These are phyloP conservation scores for Verruconis gallopava DNA, from an alignment of 2,329 filamentous ascomycete species.

Conservation along the genomic window DNA sequence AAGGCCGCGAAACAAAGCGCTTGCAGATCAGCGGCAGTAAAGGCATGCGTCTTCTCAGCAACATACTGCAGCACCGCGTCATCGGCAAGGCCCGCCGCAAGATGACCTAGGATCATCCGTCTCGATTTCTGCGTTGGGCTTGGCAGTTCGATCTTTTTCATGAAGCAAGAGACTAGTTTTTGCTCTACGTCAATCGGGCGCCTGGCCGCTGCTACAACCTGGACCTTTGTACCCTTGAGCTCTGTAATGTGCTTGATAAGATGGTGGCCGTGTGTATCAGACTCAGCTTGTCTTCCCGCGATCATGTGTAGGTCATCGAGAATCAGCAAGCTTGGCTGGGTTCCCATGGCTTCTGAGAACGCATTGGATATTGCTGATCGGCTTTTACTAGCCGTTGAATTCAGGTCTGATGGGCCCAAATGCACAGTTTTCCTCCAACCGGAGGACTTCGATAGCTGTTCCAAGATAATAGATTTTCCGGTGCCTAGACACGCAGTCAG, in stretches of 20 bases:
- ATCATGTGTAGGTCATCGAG: constrained; percentile 68
- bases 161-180: constrained; percentile 55
- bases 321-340: constrained; percentile 63
- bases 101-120: constrained; percentile 57
- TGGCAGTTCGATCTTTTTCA: constrained; percentile 56
- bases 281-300: constrained; percentile 43
- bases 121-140: constrained; percentile 62
- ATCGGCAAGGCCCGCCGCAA: constrained; percentile 37
- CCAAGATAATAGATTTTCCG: constrained; percentile 66
- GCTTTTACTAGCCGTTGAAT: constrained; percentile 27
- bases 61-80: constrained; percentile 46
- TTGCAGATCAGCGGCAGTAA: constrained; percentile 66
- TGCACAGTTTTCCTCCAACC: constrained; percentile 59
- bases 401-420: constrained; percentile 35
- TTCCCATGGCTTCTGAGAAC: constrained; percentile 55
- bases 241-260: constrained; percentile 43
- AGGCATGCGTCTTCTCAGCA: constrained; percentile 71
- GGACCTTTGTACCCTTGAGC: constrained; percentile 43
- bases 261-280: constrained; percentile 22
- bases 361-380: constrained; percentile 48
- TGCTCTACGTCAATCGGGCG: constrained; percentile 60
- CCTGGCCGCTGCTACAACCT: constrained; percentile 65
- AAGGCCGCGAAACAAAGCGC: constrained; percentile 46
- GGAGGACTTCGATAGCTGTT: constrained; percentile 47
- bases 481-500: constrained; percentile 74